Base-by-base conservation (phyloP, 2,329 filamentous ascomycete genomes). In the Penicillium sp. region DNA sequence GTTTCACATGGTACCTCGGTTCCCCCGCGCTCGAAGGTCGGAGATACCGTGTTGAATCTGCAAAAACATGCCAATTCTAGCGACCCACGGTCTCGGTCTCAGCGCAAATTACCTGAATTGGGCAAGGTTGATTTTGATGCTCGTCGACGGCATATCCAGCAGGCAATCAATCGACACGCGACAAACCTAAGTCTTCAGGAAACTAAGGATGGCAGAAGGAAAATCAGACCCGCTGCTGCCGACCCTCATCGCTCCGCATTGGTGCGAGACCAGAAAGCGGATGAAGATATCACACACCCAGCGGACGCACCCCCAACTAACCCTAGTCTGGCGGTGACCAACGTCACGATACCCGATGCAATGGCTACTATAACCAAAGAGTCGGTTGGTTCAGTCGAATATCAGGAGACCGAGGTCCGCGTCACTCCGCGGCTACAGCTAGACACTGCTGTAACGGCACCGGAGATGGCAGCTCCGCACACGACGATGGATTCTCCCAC, bases 111-210 rank as follows among this genome's bases (percentile, higher is more conserved):
- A 29, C 79, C 79, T n/a, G 79, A 82, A 61, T 61, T 91, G 50
- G 86, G 86, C 1, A 86, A 86, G 52, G 88, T 95, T 44, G 88
- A 95, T 69, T 93, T 95, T 65, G 89, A 87, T 52, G 87, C 88
- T 58, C 81, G 89, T 42, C 80, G 90, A 59, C 86, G 89, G 64
- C 83, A 84, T 53, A 95, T 95, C 61, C 86, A 91, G 59, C 82
- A 89, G 49, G 89, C 89, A 12, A 92, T 95, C 68, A 91, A 83
- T 59, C 42, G 42, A 30, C 42, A 45, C 27, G 28, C 41, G 18
- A n/a, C 19, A 14, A 42, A 27, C n/a, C 88, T 87, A 65, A 89
- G 87, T n/a, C 83, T 93, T 40, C 81, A 86, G 55, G 86, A 89
- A 63, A 86, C 75, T 60, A 64, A 71, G 47, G 61, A 48, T 48